Conservation (phyloP, 2,329 filamentous ascomycete species). For the Exophiala sp. region DNA sequence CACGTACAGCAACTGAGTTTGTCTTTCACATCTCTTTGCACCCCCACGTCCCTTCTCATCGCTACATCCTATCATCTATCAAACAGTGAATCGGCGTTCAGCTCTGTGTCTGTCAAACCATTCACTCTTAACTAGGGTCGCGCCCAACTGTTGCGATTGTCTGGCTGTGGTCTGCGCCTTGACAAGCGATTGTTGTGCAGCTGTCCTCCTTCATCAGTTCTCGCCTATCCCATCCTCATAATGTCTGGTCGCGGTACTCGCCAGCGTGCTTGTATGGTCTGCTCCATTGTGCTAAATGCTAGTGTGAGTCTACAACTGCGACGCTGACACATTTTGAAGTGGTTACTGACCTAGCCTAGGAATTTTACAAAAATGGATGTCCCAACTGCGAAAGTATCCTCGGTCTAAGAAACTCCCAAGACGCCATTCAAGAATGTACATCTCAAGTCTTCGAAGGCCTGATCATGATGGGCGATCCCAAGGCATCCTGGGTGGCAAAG, state of each 20-base stretch:
- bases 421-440: slow-evolving; percentile 86
- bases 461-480: slow-evolving; percentile 77
- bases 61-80: no score
- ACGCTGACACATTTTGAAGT: slow-evolving; percentile 18
- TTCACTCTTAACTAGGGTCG: no score
- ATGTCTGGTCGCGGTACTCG: slow-evolving; percentile 61
- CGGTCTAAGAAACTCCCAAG: slow-evolving; percentile 68
- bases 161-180: no score
- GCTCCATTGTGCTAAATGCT: slow-evolving; percentile 84
- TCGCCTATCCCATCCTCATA: slow-evolving; percentile 8
- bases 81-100: no score
- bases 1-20: background rate
- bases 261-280: slow-evolving; percentile 96
- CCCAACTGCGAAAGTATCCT: slow-evolving; percentile 96
- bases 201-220: background rate
- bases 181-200: no score
- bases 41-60: background rate
- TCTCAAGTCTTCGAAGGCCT: slow-evolving; percentile 93
- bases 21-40: background rate
- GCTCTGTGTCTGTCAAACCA: no score
- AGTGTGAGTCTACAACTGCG: no score
- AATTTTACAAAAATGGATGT: slow-evolving; percentile 81
- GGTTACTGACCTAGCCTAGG: slow-evolving; percentile 44
- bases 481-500: slow-evolving; percentile 85
- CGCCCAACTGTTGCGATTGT: no score